Percentiles rank a stretch among this genome's conserved stretches.
Conservation (phyloP, 2,329 filamentous ascomycete genomes). For the Fusarium lateritium region DNA sequence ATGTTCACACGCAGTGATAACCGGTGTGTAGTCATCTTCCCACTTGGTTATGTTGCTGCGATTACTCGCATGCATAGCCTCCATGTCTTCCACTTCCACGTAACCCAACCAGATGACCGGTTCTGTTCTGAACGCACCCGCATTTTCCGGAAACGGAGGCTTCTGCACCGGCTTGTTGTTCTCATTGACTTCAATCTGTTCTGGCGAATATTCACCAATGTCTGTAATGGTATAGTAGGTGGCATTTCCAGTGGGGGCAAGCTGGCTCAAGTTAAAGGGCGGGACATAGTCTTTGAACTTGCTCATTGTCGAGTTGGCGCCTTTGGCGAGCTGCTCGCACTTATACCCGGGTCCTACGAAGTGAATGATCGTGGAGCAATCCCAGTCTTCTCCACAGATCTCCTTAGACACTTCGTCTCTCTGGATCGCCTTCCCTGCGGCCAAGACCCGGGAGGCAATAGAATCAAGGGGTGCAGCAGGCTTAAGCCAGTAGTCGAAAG, state of each 20-base stretch:
- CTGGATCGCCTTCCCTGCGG: slow-evolving; percentile 29
- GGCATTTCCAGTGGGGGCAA: slow-evolving; percentile 30
- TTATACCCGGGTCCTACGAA: slow-evolving; percentile 42
- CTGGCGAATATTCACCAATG: slow-evolving; percentile 28
- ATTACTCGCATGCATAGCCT: slow-evolving; percentile 3
- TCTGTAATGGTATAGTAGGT: slow-evolving; percentile 24
- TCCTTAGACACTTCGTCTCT: slow-evolving; percentile 31
- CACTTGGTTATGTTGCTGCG: slow-evolving; percentile 7
- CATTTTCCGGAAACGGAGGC: slow-evolving; percentile 28
- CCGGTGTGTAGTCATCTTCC: slow-evolving; percentile 25
- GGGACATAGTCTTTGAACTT: slow-evolving; percentile 8
- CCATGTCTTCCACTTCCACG: slow-evolving; percentile 28
- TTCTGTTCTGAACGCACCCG: slow-evolving; percentile 37
- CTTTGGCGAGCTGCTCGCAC: slow-evolving; percentile 32
- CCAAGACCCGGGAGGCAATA: slow-evolving; percentile 31
- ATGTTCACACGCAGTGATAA: slow-evolving; percentile 40
- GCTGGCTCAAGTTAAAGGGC: slow-evolving; percentile 33
- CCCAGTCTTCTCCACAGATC: slow-evolving; percentile 39
- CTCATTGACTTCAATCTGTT: slow-evolving; percentile 20
- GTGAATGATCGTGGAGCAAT: slow-evolving; percentile 38
- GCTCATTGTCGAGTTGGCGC: slow-evolving; percentile 2
- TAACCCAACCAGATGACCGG: slow-evolving; percentile 41
- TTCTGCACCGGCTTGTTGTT: slow-evolving; percentile 9
- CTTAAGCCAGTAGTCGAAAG: slow-evolving; percentile 39
- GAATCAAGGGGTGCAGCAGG: slow-evolving; percentile 22